phyloP scores from a whole-genome alignment of 306 rosid genomes.

The Casuarina cunninghamiana region DNA sequence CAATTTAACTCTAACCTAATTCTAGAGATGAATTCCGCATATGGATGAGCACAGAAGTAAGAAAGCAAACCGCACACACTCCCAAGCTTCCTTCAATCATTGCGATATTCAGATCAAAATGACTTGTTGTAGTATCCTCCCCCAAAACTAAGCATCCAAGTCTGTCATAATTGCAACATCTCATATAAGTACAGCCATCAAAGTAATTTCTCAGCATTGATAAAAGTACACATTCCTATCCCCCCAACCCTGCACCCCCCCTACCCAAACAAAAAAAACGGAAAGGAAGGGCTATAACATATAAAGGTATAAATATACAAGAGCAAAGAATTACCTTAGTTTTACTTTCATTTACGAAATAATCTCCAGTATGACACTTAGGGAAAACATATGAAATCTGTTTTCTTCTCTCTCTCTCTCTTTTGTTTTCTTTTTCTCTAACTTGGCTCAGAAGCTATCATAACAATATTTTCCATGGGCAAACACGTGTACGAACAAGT shows the following conservation, averaged over 20 bases:
- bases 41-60: slow-evolving; percentile 27
- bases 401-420: neutral
- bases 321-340: no score
- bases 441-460: neutral
- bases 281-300: neutral
- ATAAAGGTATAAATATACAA: no score
- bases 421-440: no score
- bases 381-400: neutral
- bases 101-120: slow-evolving; percentile 28
- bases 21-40: slow-evolving; percentile 37
- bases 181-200: slow-evolving; percentile 37
- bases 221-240: neutral
- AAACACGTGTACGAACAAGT: neutral
- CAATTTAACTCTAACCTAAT: slow-evolving; percentile 49
- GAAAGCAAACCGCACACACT: slow-evolving; percentile 29
- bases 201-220: neutral
- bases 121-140: slow-evolving; percentile 25
- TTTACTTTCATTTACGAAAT: slow-evolving; percentile 1
- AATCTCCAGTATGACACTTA: neutral
- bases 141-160: slow-evolving; percentile 51
- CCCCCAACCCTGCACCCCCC: no score
- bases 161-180: slow-evolving; percentile 39
- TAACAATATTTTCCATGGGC: neutral
- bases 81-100: slow-evolving; percentile 44
- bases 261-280: no score